phyloP scores from a whole-genome alignment of 148 eudicot genomes.

The Camellia lanceoleosa region DNA sequence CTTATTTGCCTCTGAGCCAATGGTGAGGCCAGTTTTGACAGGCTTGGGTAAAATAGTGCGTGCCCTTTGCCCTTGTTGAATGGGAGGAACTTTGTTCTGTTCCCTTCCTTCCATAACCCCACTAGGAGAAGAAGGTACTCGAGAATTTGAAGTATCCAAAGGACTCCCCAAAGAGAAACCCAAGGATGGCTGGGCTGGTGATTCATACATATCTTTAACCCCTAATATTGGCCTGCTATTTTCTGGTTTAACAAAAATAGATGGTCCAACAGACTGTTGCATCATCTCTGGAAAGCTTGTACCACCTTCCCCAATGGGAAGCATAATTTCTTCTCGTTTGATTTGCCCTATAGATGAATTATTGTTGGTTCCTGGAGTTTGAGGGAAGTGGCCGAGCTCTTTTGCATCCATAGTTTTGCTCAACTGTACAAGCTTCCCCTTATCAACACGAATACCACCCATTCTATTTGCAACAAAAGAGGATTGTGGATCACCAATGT shows the following conservation, averaged over 20 bases:
- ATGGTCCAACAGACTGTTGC: slow-evolving; percentile 35
- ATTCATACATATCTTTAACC: slow-evolving; percentile 44
- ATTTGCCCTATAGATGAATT: slow-evolving; percentile 32
- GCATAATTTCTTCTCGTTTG: slow-evolving; percentile 34
- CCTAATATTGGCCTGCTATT: slow-evolving; percentile 35
- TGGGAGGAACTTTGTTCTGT: slow-evolving; percentile 37
- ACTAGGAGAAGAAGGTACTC: slow-evolving; percentile 31
- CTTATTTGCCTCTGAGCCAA: slow-evolving; percentile 51
- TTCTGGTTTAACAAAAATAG: slow-evolving; percentile 36
- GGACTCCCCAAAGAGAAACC: slow-evolving; percentile 45
- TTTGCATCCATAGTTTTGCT: slow-evolving; percentile 35
- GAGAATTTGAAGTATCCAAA: slow-evolving; percentile 36
- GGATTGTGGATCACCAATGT: slow-evolving; percentile 27
- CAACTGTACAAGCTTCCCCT: slow-evolving; percentile 45
- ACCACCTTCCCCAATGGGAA: slow-evolving; percentile 27
- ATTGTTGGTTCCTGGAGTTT: slow-evolving; percentile 28
- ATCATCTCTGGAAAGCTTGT: slow-evolving; percentile 36
- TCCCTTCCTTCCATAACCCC: slow-evolving; percentile 52
- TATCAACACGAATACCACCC: slow-evolving; percentile 34
- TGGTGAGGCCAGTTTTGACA: slow-evolving; percentile 33
- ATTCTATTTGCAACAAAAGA: slow-evolving; percentile 29
- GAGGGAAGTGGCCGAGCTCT: slow-evolving; percentile 34
- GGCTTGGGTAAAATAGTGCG: slow-evolving; percentile 69
- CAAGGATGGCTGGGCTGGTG: slow-evolving; percentile 41
- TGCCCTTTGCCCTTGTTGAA: slow-evolving; percentile 59